Evolutionary conservation across 495 filamentous ascomycete species (phyloP).

Genomic region (Cairneyella variabilis): DNA sequence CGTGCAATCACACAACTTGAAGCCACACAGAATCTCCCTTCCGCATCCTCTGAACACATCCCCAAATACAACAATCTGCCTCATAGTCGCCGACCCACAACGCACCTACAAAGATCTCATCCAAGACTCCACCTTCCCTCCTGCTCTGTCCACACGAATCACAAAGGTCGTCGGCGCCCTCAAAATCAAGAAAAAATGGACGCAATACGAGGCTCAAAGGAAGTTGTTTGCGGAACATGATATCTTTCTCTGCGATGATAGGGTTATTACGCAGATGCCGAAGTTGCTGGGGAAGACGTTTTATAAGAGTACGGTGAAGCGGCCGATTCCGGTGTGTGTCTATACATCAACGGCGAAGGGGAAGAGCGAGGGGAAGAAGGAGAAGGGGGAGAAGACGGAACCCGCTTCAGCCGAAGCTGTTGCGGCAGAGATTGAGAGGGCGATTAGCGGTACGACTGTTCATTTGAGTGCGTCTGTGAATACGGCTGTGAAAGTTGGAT

Average conservation of each 20-base stretch:
- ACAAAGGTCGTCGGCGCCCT: conserved; percentile 74
- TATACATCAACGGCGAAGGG: conserved; percentile 56
- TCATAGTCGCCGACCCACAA: conserved; percentile 85
- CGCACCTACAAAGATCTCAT: conserved; percentile 85
- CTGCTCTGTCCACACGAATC: conserved; percentile 65
- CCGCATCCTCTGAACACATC: conserved; percentile 68
- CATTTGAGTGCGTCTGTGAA: conserved; percentile 63
- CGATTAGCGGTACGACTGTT: conserved; percentile 68
- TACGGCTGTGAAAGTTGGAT: conserved; percentile 67
- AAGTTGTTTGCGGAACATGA: conserved; percentile 82
- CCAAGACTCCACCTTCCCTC: conserved; percentile 68
- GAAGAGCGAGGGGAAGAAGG: conserved; percentile 61
- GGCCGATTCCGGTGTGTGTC: conserved; percentile 81
- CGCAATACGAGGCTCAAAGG: conserved; percentile 78
- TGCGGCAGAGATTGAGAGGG: conserved; percentile 67
- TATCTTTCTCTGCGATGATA: conserved; percentile 83
- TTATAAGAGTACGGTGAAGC: conserved; percentile 72
- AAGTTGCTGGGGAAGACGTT: conserved; percentile 79
- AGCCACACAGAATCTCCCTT: conserved; percentile 58
- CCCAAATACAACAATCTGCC: conserved; percentile 64
- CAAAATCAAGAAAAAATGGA: conserved; percentile 83
- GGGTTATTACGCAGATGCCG: conserved; percentile 74
- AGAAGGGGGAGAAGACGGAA: conserved; percentile 31
- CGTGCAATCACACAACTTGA: conserved; percentile 67
- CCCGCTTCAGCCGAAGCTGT: conserved; percentile 49